These are phyloP conservation scores for Drechslera avenae DNA, from an alignment of 2,329 filamentous ascomycete species.

Conservation along the genomic window DNA sequence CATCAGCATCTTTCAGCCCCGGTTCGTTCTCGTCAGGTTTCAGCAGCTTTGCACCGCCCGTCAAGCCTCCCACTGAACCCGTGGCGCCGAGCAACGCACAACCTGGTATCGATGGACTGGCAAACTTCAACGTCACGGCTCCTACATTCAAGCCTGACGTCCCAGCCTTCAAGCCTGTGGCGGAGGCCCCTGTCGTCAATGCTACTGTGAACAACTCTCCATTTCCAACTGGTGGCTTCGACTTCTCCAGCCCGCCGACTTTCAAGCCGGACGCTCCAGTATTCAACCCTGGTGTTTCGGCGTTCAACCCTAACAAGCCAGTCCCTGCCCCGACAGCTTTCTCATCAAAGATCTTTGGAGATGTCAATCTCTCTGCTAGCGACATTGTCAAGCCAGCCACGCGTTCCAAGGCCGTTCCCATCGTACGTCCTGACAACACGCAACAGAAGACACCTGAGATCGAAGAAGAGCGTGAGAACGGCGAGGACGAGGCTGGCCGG, in stretches of 20 bases:
- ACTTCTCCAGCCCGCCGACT: constrained; percentile 30
- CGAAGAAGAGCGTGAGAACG: constrained; percentile 33
- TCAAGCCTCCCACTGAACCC: constrained; percentile 55
- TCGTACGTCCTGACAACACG: constrained; percentile 65
- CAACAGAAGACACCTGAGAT: constrained; percentile 51
- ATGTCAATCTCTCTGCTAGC: constrained; percentile 60
- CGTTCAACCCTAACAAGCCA: constrained; percentile 30
- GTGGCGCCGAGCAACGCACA: constrained; percentile 51
- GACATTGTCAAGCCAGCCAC: constrained; percentile 70
- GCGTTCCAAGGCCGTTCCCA: constrained; percentile 82
- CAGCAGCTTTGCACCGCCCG: constrained; percentile 48
- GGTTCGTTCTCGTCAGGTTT: constrained; percentile 50
- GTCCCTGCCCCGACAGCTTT: constrained; percentile 33
- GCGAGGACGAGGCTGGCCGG: constrained; percentile 66
- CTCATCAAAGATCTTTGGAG: constrained; percentile 44
- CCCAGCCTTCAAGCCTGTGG: constrained; percentile 54
- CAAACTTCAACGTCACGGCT: constrained; percentile 69
- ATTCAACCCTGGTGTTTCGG: constrained; percentile 59
- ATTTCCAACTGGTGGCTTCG: constrained; percentile 28
- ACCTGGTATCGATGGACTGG: constrained; percentile 37
- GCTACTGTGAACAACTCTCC: constrained; percentile 19
- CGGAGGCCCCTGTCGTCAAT: constrained; percentile 19
- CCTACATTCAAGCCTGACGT: constrained; percentile 70
- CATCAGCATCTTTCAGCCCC: constrained; percentile 57
- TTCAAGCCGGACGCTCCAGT: constrained; percentile 70